Conservation (phyloP, 1,284 basidiomycete genomes). For the Heterobasidion parviporum region DNA sequence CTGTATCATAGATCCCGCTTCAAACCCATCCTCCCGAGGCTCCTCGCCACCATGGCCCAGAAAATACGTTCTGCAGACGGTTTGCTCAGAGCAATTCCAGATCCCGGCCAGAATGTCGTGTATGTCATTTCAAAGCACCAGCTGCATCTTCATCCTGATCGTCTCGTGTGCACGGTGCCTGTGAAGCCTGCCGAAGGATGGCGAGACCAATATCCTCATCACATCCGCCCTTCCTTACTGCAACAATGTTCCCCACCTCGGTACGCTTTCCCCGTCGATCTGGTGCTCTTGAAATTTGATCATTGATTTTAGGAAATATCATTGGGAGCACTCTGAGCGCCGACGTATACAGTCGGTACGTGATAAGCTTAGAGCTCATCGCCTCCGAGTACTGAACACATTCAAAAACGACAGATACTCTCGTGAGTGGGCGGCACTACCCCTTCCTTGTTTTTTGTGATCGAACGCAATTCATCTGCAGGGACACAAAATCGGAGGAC, state of each 20-base stretch:
- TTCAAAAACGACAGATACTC: slow-evolving; percentile 42
- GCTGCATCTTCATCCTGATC: neutral
- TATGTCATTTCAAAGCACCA: slow-evolving; percentile 2
- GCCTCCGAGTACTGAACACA: slow-evolving; percentile 13
- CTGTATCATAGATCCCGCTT: slow-evolving; percentile 6
- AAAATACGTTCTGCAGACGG: slow-evolving; percentile 11
- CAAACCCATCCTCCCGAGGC: neutral
- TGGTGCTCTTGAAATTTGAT: slow-evolving; percentile 3
- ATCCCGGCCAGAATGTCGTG: slow-evolving; percentile 12
- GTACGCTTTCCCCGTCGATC: slow-evolving; percentile 29
- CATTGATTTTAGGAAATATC: slow-evolving; percentile 69
- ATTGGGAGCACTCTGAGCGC: slow-evolving; percentile 95
- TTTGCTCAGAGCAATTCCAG: slow-evolving; percentile 11
- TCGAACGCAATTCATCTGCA: slow-evolving; percentile 17
- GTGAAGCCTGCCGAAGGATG: slow-evolving; percentile 76
- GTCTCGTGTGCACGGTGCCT: neutral
- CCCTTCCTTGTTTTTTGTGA: neutral
- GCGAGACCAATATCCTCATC: slow-evolving; percentile 83
- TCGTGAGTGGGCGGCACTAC: slow-evolving; percentile 35
- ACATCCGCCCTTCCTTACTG: slow-evolving; percentile 98
- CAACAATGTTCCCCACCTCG: slow-evolving; percentile 98
- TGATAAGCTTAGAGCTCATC: slow-evolving; percentile 7
- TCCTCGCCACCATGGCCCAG: slow-evolving; percentile 7
- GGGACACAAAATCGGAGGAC: slow-evolving; percentile 71
- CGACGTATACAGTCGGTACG: slow-evolving; percentile 93